Conservation (phyloP, 306 rosid genomes). For the Medicago truncatula region DNA sequence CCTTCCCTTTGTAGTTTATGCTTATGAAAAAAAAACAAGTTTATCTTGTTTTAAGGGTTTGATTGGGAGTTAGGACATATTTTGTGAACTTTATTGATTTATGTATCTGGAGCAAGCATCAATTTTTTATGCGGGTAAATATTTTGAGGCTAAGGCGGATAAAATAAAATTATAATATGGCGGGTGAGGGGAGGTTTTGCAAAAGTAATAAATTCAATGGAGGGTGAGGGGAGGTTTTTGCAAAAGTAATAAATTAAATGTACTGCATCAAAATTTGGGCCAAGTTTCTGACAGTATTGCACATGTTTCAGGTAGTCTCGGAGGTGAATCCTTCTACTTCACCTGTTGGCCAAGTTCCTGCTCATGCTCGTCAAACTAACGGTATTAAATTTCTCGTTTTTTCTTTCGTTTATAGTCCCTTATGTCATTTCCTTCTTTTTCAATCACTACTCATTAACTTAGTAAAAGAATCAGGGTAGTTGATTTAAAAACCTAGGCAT, state of each 20-base stretch:
- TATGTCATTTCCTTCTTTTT: constrained; percentile 25
- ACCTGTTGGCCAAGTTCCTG: constrained; percentile 45
- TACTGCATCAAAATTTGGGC: not conserved
- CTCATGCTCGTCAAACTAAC: constrained; percentile 40
- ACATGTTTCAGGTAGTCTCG: constrained; percentile 63
- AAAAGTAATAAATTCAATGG: constrained; percentile 1
- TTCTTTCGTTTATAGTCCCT: not conserved
- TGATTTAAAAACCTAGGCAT: not conserved
- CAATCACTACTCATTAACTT: constrained; percentile 18
- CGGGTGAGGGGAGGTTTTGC: not conserved
- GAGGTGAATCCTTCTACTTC: constrained; percentile 59
- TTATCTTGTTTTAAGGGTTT: constrained; percentile 16
- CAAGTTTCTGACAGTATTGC: constrained; percentile 32
- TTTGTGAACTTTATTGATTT: constrained; percentile 11
- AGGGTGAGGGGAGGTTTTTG: not conserved
- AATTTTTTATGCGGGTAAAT: constrained; percentile 14
- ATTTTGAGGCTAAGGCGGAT: constrained; percentile 7
- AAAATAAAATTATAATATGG: not conserved
- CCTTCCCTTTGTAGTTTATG: constrained; percentile 2
- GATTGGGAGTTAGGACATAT: not conserved
- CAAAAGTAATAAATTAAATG: not conserved
- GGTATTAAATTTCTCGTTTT: constrained; percentile 42
- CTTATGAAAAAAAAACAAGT: constrained; percentile 3
- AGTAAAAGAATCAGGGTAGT: not conserved
- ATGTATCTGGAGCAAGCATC: not conserved